Conservation (phyloP, 306 rosid genomes). For the Psophocarpus tetragonolobus region DNA sequence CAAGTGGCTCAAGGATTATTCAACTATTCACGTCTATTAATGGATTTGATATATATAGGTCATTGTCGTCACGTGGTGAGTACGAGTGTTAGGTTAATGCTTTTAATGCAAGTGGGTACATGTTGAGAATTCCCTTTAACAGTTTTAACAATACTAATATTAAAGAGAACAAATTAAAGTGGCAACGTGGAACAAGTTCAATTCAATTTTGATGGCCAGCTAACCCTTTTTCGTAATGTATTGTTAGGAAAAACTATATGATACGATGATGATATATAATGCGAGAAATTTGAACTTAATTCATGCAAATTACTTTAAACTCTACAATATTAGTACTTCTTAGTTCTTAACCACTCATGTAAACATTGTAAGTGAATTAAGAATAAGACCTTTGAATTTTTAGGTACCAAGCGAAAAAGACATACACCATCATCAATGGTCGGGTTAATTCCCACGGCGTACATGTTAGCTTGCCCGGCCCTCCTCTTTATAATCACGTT, state of each 20-base stretch:
- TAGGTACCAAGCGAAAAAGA: no score
- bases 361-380: no score
- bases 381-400: no score
- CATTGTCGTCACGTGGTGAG: not conserved
- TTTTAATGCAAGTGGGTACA: not conserved
- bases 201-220: slow-evolving; percentile 23
- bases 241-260: not conserved
- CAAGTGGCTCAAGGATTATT: not conserved
- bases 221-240: not conserved
- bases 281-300: not conserved
- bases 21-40: not conserved
- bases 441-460: no score
- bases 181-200: not conserved
- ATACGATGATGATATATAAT: not conserved
- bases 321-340: no score
- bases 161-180: no score
- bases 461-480: no score
- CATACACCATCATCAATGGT: no score
- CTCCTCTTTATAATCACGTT: no score
- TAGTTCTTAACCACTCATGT: no score
- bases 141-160: no score
- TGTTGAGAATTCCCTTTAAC: not conserved
- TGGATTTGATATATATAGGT: not conserved
- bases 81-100: not conserved
- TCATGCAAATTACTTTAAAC: no score